Evolutionary conservation across 169 alveolate genomes (phyloP).

Genomic region (Plasmodium ovale): DNA sequence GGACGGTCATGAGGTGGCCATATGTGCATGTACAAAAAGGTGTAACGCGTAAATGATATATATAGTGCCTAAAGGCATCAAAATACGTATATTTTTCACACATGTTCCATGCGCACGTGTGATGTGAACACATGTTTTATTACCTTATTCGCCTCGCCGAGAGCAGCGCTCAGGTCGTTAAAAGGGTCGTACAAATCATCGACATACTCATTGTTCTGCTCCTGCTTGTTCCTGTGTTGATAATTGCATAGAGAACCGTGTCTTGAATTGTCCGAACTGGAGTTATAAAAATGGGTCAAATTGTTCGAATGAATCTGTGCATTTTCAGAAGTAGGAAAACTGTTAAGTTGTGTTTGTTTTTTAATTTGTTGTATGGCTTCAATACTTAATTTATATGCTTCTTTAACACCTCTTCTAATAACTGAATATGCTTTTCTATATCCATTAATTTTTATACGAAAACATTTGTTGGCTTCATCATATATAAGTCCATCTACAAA

Average conservation of each 20-base stretch:
- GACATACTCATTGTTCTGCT: not conserved
- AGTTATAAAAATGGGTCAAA: slow-evolving; percentile 46
- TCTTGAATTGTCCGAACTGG: slow-evolving; percentile 52
- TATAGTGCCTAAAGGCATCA: not conserved
- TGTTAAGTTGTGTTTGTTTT: slow-evolving; percentile 12
- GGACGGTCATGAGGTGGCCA: not conserved
- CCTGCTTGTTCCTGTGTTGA: slow-evolving; percentile 38
- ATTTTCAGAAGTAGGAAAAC: slow-evolving; percentile 23
- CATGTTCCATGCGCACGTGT: not conserved
- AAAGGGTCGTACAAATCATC: slow-evolving; percentile 35
- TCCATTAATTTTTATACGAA: slow-evolving; percentile 72
- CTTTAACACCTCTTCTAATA: slow-evolving; percentile 75
- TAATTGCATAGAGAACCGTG: slow-evolving; percentile 37
- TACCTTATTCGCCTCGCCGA: slow-evolving; percentile 29
- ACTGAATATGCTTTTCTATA: slow-evolving; percentile 75
- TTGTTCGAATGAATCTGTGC: slow-evolving; percentile 56
- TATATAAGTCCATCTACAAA: slow-evolving; percentile 72
- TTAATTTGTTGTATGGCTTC: slow-evolving; percentile 60
- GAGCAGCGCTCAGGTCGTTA: not conserved
- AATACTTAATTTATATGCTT: slow-evolving; percentile 74
- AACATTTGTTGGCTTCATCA: slow-evolving; percentile 75
- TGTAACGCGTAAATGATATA: not conserved
- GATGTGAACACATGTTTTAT: not conserved
- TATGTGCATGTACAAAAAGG: not conserved
- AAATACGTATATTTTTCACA: not conserved